Conservation (phyloP, 768 basidiomycete species). For the Leccinum aurantiacum region DNA sequence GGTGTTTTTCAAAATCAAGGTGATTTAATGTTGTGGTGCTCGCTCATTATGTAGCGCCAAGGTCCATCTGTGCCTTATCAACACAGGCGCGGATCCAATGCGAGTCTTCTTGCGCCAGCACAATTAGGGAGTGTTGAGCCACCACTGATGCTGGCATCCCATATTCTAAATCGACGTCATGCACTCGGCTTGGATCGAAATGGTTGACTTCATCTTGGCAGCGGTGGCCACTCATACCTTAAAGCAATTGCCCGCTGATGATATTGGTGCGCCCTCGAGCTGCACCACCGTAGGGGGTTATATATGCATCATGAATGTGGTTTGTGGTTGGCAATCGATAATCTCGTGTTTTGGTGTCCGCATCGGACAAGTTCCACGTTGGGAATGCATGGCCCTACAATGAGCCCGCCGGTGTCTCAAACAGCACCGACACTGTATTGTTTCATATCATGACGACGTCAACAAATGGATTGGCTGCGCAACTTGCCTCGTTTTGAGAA, state of each 20-base stretch:
- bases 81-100: not conserved
- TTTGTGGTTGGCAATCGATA: constrained; percentile 1
- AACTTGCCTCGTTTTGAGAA: not conserved
- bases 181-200: not conserved
- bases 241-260: not conserved
- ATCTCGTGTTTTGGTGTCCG: not conserved
- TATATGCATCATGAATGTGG: constrained; percentile 1
- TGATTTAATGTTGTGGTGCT: not conserved
- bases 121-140: not conserved
- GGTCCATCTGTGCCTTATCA: not conserved
- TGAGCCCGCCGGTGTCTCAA: not conserved
- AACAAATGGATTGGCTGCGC: not conserved
- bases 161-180: not conserved
- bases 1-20: not conserved
- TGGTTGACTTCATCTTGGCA: not conserved
- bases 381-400: not conserved
- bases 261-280: not conserved
- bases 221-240: not conserved
- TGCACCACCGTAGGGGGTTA: not conserved
- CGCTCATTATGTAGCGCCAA: not conserved
- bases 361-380: not conserved
- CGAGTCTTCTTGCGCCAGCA: not conserved
- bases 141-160: not conserved
- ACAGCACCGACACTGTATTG: not conserved
- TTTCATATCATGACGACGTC: not conserved